phyloP scores from a whole-genome alignment of 2,329 filamentous ascomycete genomes.

The Diaporthe capsici region DNA sequence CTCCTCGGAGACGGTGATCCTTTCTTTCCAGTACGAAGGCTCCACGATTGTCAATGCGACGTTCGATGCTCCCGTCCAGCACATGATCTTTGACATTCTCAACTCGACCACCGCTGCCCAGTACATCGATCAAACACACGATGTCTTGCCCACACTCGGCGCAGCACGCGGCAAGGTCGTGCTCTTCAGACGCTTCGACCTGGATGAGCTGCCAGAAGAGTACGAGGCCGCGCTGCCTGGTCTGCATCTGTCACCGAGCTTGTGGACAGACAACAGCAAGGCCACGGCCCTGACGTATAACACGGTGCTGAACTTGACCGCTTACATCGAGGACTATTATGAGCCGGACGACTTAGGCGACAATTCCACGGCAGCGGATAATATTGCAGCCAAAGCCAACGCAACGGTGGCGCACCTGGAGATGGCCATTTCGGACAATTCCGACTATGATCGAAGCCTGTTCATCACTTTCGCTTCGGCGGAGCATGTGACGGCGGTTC shows the following conservation, averaged over 20 bases:
- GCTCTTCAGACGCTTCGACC: constrained; percentile 61
- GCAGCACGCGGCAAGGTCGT: constrained; percentile 60
- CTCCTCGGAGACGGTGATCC: constrained; percentile 59
- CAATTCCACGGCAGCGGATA: constrained; percentile 51
- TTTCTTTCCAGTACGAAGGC: constrained; percentile 63
- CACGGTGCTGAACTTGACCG: constrained; percentile 51
- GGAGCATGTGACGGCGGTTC: constrained; percentile 55
- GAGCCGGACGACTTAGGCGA: constrained; percentile 51
- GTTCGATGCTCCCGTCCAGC: constrained; percentile 55
- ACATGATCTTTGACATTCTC: constrained; percentile 54
- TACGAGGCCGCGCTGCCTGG: constrained; percentile 58
- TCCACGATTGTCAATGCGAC: constrained; percentile 50
- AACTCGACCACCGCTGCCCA: constrained; percentile 54
- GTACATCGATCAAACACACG: constrained; percentile 62
- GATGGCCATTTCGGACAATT: constrained; percentile 53
- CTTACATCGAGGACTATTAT: constrained; percentile 66
- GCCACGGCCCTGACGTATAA: constrained; percentile 60
- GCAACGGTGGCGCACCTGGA: constrained; percentile 56
- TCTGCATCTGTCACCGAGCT: constrained; percentile 59
- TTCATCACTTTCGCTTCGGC: constrained; percentile 64
- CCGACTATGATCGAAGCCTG: constrained; percentile 47
- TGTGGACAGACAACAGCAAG: constrained; percentile 59
- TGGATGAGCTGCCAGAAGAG: constrained; percentile 53
- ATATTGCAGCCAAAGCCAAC: constrained; percentile 60
- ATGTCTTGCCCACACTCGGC: constrained; percentile 63